Percentiles rank a stretch among this genome's conserved stretches.
phyloP scores from a whole-genome alignment of 495 filamentous ascomycete genomes.

The Penicillium cinerascens region DNA sequence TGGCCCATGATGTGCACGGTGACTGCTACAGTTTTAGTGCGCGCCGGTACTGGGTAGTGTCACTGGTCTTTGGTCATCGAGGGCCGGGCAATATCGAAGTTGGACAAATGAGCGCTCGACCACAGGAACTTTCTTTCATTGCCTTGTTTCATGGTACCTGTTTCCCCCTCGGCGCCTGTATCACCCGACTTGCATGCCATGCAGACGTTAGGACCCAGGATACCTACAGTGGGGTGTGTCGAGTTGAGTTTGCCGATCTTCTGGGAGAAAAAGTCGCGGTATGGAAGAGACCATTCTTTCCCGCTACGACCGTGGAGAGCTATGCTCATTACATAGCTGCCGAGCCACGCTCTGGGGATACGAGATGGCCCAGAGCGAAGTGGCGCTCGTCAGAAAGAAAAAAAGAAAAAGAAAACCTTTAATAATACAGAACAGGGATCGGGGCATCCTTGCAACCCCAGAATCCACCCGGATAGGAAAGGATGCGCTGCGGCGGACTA shows the following conservation, averaged over 20 bases:
- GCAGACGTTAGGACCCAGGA: constrained; percentile 21
- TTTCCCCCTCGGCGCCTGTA: constrained; percentile 12
- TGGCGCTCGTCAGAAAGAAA: background rate
- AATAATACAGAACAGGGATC: background rate
- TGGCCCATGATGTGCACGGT: background rate
- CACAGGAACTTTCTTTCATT: too few relatives aligned
- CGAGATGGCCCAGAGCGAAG: background rate
- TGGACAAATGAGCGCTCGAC: constrained; percentile 11
- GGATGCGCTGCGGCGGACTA: background rate
- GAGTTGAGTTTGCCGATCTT: constrained; percentile 29
- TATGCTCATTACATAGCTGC: background rate
- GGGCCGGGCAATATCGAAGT: constrained; percentile 19
- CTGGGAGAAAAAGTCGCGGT: background rate
- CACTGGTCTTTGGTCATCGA: background rate
- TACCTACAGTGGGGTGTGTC: constrained; percentile 4
- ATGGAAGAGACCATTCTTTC: constrained; percentile 11
- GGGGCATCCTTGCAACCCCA: background rate
- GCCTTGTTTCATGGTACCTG: background rate
- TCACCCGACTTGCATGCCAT: constrained; percentile 24
- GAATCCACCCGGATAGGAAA: background rate
- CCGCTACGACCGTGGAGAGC: constrained; percentile 5
- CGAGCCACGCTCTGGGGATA: background rate
- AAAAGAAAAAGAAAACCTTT: background rate
- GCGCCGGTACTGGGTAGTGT: background rate
- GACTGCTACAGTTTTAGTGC: background rate